These are phyloP conservation scores for Suillus hirtellus DNA, from an alignment of 768 basidiomycete genomes.

Conservation along the genomic window DNA sequence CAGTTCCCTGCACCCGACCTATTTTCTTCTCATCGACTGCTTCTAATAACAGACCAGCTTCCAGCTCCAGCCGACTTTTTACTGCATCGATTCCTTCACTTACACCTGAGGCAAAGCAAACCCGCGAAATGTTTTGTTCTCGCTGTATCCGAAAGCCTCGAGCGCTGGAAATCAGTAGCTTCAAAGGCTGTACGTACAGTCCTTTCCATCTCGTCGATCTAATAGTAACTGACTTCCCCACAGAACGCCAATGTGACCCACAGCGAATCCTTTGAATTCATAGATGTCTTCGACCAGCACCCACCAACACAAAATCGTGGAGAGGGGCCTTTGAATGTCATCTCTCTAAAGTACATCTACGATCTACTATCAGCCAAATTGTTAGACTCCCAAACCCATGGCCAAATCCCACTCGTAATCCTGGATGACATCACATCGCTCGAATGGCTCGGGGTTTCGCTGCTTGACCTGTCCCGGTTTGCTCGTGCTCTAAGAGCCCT, in stretches of 20 bases:
- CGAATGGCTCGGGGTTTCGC: constrained; percentile 68
- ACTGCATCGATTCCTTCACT: constrained; percentile 52
- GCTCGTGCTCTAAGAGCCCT: constrained; percentile 56
- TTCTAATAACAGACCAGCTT: constrained; percentile 72
- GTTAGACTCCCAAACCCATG: constrained; percentile 8
- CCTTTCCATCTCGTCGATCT: background rate
- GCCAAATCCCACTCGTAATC: constrained; percentile 47
- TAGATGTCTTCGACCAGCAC: constrained; percentile 50
- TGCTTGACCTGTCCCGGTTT: constrained; percentile 54
- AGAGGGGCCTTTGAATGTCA: constrained; percentile 14
- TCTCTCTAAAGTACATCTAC: constrained; percentile 34
- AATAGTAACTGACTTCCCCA: constrained; percentile 11
- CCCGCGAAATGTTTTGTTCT: constrained; percentile 48
- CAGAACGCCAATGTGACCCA: constrained; percentile 38
- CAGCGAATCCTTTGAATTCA: constrained; percentile 46
- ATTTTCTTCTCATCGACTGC: constrained; percentile 46
- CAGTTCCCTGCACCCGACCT: constrained; percentile 59
- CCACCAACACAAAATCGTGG: constrained; percentile 18
- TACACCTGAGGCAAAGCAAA: constrained; percentile 50
- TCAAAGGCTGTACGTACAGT: constrained; percentile 57
- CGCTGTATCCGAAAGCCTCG: constrained; percentile 55
- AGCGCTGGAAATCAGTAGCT: constrained; percentile 64
- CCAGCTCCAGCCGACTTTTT: constrained; percentile 73
- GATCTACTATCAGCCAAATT: constrained; percentile 37
- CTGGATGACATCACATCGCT: constrained; percentile 70